phyloP scores from a whole-genome alignment of 106 monocot species.

The Narthecium ossifragum region DNA sequence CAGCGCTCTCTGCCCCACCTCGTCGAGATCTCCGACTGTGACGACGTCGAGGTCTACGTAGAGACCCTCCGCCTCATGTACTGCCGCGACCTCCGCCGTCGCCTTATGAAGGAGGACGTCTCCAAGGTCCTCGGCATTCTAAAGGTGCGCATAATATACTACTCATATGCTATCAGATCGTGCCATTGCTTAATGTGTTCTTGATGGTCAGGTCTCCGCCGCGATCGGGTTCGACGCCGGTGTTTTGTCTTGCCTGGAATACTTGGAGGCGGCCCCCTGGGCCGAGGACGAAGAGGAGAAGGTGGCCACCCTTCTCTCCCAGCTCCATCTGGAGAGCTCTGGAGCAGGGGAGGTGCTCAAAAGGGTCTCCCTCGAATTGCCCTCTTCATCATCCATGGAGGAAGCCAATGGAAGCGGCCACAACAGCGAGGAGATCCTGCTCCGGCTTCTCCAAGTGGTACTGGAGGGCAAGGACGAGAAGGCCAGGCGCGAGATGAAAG shows the following conservation, averaged over 20 bases:
- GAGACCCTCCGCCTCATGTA: conserved; percentile 97
- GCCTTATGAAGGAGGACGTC: conserved; percentile 76
- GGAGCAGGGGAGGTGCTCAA: conserved; percentile 82
- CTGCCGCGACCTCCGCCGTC: conserved; percentile 68
- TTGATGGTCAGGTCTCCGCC: conserved; percentile 58
- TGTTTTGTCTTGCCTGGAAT: conserved; percentile 81
- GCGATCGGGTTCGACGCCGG: conserved; percentile 80
- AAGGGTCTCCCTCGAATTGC: conserved; percentile 61
- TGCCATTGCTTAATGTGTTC: no score
- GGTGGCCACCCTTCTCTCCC: conserved; percentile 66
- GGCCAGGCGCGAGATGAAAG: conserved; percentile 94
- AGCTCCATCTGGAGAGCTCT: conserved; percentile 75
- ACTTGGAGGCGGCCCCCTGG: conserved; percentile 94
- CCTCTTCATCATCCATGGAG: conserved; percentile 14
- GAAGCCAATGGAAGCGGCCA: conserved; percentile 16
- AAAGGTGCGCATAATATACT: no score
- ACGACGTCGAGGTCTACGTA: conserved; percentile 85
- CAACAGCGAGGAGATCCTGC: conserved; percentile 59
- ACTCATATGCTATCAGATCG: no score
- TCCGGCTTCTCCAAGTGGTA: conserved; percentile 86
- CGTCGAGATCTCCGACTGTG: conserved; percentile 98
- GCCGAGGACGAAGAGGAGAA: conserved; percentile 98
- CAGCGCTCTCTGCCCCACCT: conserved; percentile 66
- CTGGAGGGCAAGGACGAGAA: conserved; percentile 96
- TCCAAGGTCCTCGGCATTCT: conserved; percentile 73